Evolutionary conservation across 192 early-diverging fungal genomes (phyloP).

Genomic region (Rhizophlyctis rosea): DNA sequence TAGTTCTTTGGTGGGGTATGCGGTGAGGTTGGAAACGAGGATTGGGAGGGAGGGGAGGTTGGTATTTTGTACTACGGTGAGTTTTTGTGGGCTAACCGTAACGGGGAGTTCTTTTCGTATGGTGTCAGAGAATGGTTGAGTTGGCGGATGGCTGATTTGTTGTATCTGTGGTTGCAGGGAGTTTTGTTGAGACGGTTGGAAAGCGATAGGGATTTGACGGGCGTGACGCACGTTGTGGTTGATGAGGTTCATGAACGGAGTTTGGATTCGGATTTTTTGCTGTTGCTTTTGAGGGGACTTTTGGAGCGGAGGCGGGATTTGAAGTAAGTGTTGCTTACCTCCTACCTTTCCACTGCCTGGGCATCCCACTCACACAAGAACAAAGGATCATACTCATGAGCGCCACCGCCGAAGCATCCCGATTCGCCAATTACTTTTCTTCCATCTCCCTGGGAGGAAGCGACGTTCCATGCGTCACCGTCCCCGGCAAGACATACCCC

Average conservation of each 20-base stretch:
- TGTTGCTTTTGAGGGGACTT: constrained; percentile 60
- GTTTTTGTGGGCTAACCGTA: no score
- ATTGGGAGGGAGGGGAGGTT: constrained; percentile 55
- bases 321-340: neutral
- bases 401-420: constrained; percentile 66
- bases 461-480: constrained; percentile 30
- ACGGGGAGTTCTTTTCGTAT: no score
- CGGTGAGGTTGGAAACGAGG: constrained; percentile 64
- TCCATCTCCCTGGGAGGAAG: constrained; percentile 1
- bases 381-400: constrained; percentile 65
- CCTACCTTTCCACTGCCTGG: neutral
- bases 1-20: constrained; percentile 68
- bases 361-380: constrained; percentile 1
- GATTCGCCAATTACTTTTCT: constrained; percentile 48
- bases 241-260: constrained; percentile 80
- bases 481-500: constrained; percentile 61
- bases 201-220: constrained; percentile 52
- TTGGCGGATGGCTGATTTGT: no score
- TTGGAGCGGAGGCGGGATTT: constrained; percentile 19
- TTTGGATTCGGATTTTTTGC: constrained; percentile 72
- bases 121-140: no score
- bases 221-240: constrained; percentile 67
- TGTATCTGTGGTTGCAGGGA: constrained; percentile 40
- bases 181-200: constrained; percentile 68
- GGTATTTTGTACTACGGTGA: constrained; percentile 65